Conservation (phyloP, 73 alveolate species). For the Paramecium caudatum region DNA sequence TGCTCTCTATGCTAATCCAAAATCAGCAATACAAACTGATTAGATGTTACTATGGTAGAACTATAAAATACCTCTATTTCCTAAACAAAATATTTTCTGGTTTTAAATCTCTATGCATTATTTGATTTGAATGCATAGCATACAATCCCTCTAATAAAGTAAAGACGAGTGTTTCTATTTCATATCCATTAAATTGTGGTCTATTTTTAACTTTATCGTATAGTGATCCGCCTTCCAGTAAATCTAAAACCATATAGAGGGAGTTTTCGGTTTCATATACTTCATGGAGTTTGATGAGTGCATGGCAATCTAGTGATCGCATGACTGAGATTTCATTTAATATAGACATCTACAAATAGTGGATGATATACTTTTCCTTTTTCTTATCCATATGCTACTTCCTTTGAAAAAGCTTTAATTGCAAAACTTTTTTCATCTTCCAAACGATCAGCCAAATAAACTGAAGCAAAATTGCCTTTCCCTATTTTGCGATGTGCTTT, state of each 20-base stretch:
- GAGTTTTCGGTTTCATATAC: conserved; percentile 86
- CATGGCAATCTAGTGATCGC: conserved; percentile 92
- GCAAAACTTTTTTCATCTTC: conserved; percentile 76
- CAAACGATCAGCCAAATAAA: conserved; percentile 76
- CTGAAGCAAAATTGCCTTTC: conserved; percentile 77
- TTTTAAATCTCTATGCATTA: conserved; percentile 97
- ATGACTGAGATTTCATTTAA: conserved; percentile 91
- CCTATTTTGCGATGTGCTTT: conserved; percentile 73
- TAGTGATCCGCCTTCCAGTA: conserved; percentile 87
- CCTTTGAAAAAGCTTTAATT: conserved; percentile 73
- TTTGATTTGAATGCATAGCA: conserved; percentile 84
- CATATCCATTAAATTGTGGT: conserved; percentile 77
- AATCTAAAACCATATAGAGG: conserved; percentile 83
- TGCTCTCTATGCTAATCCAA: conserved; percentile 76
- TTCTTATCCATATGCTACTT: conserved; percentile 69
- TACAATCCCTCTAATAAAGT: conserved; percentile 87
- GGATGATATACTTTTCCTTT: conserved; percentile 69
- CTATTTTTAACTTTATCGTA: conserved; percentile 84
- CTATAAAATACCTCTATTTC: conserved; percentile 42
- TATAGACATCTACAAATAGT: conserved; percentile 77
- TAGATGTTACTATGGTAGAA: conserved; percentile 71
- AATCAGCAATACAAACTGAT: conserved; percentile 75
- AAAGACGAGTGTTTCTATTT: conserved; percentile 82
- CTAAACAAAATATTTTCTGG: conserved; percentile 95
- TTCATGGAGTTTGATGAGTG: conserved; percentile 87